A percentile compares a stretch with the other conserved stretches of the same genome.
Evolutionary conservation across 1,284 basidiomycete genomes (phyloP).

Genomic region (Heterobasidion occidentale): DNA sequence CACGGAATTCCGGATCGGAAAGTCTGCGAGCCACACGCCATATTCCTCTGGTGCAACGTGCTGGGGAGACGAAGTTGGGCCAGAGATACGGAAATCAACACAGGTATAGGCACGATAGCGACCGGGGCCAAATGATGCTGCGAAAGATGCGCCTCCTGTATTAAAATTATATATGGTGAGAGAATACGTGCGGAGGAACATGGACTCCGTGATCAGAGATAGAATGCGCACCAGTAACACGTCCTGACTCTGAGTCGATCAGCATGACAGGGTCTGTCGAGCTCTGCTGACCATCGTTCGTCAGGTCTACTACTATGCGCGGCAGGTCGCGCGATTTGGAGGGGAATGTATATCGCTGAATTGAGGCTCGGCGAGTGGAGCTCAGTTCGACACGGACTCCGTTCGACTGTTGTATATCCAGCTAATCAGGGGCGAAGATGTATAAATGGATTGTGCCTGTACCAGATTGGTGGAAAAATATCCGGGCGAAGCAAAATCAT

Average conservation of each 20-base stretch:
- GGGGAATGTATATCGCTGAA: slow-evolving; percentile 36
- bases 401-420: slow-evolving; percentile 31
- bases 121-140: slow-evolving; percentile 46
- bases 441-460: slow-evolving; percentile 6
- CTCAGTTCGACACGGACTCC: slow-evolving; percentile 52
- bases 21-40: slow-evolving; percentile 46
- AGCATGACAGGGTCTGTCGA: slow-evolving; percentile 36
- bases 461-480: slow-evolving; percentile 57
- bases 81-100: slow-evolving; percentile 48
- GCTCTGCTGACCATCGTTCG: slow-evolving; percentile 49
- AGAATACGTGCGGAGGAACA: too few relatives aligned
- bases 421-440: neutral
- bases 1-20: slow-evolving; percentile 37
- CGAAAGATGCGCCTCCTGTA: slow-evolving; percentile 29
- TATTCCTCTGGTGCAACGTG: slow-evolving; percentile 36
- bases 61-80: slow-evolving; percentile 5
- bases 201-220: neutral
- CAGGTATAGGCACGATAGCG: slow-evolving; percentile 53
- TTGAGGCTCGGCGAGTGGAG: slow-evolving; percentile 42
- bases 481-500: slow-evolving; percentile 53
- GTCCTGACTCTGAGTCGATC: slow-evolving; percentile 37
- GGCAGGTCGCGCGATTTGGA: slow-evolving; percentile 25
- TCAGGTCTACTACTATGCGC: slow-evolving; percentile 46
- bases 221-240: slow-evolving; percentile 22
- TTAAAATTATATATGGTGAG: neutral